A percentile compares a stretch with the other conserved stretches of the same genome.
phyloP scores from a whole-genome alignment of 495 filamentous ascomycete genomes.

The Corynascus novoguineensis region DNA sequence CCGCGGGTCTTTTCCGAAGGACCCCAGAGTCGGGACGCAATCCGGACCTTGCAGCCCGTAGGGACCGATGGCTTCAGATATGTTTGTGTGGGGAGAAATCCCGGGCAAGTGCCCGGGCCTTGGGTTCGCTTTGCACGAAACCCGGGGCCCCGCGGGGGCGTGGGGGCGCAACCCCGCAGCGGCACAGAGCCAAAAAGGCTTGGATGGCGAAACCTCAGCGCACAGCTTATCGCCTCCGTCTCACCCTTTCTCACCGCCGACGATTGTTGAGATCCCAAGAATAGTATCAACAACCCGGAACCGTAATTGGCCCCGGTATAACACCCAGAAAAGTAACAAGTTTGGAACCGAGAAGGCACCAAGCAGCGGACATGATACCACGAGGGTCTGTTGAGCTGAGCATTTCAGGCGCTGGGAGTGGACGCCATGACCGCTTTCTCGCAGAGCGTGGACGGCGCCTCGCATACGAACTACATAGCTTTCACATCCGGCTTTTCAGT shows the following conservation, averaged over 20 bases:
- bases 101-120: neutral
- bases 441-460: neutral
- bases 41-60: too few species aligned
- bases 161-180: conserved; percentile 21
- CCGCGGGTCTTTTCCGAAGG: too few species aligned
- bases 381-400: too few species aligned
- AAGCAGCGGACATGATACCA: too few species aligned
- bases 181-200: neutral
- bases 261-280: neutral
- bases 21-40: too few species aligned
- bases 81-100: neutral
- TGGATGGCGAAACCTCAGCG: neutral
- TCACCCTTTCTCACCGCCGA: neutral
- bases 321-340: neutral
- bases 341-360: neutral
- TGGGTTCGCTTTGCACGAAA: neutral
- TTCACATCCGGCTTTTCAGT: neutral
- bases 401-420: too few species aligned
- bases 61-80: too few species aligned
- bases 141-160: conserved; percentile 12
- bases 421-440: too few species aligned
- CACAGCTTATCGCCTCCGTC: neutral
- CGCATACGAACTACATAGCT: neutral
- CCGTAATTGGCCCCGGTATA: neutral
- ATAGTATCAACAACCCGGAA: neutral